Evolutionary conservation across 805 yeast species (phyloP), one percentile per base, ranked within the genome.

Genomic region (Teunomyces atbi): DNA sequence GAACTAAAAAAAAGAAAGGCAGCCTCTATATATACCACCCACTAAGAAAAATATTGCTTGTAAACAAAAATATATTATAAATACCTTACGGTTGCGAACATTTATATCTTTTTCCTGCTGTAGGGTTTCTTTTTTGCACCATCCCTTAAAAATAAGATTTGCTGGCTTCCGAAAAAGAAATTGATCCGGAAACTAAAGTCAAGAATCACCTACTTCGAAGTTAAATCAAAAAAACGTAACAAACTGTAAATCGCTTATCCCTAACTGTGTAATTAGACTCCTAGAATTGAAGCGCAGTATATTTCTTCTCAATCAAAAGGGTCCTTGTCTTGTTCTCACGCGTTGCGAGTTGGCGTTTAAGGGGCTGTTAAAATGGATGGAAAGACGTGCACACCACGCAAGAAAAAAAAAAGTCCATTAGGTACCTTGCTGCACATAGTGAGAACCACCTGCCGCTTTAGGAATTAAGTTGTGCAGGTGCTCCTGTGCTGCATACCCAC

Each of bases 71-170:
- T 11, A 12, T 10, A 11, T 12, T 36, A 36, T 36, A 36, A 36
- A 36, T 36, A 36, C 16, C n/a, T 36, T n/a, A 7, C 28, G 28
- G 39, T 36, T 36, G 16, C 16, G 39, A 36, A 36, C 33, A 36
- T 21, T 36, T 36, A 36, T 36, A 21, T 33, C 13, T 3, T n/a
- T 12, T 10, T 11, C 4, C 23, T 21, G 15, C 18, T 8, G 23
- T n/a, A 35, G 27, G 23, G 19, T 18, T 19, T n/a, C 6, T 20
- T 21, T 36, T 20, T 21, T 36, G 23, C 28, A 36, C 26, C 39
- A 36, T 21, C 39, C 39, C 39, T 36, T 36, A 36, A 36, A 36
- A 36, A 36, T 36, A 36, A 34, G 39, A 21, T 36, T 36, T 36
- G 39, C 39, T 36, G 39, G 39, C 23, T 12, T 13, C 16, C 23